Evolutionary conservation across 176 grass and related monocot genomes (phyloP).

Genomic region (Otatea glauca): DNA sequence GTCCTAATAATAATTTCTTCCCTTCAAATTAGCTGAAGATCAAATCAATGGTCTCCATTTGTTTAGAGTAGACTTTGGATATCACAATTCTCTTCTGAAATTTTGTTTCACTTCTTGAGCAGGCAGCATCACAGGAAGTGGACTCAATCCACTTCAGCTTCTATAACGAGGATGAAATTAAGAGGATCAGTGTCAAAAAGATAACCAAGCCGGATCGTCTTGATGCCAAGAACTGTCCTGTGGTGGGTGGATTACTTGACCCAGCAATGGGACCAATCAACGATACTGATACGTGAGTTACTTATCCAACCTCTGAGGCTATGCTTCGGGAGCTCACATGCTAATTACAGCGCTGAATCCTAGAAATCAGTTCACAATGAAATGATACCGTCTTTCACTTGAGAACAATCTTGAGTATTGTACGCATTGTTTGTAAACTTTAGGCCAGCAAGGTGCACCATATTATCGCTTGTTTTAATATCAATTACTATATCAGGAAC

Average conservation of each 20-base stretch:
- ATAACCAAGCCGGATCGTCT: constrained; percentile 67
- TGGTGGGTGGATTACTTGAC: constrained; percentile 81
- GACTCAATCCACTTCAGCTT: constrained; percentile 81
- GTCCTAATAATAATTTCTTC: too few species aligned
- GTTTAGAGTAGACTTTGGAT: too few species aligned
- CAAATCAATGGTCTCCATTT: too few species aligned
- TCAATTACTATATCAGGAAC: background rate
- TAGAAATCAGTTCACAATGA: constrained; percentile 10
- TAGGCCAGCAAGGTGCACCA: background rate
- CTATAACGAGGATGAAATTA: constrained; percentile 66
- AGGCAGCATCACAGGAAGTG: constrained; percentile 72
- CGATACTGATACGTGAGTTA: constrained; percentile 65
- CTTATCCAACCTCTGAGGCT: constrained; percentile 16
- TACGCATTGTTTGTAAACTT: background rate
- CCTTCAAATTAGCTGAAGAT: too few species aligned
- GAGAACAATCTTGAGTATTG: background rate
- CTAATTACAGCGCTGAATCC: background rate
- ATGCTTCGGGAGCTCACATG: background rate
- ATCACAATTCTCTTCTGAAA: too few species aligned
- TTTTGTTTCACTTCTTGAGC: constrained; percentile 29
- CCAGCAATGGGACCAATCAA: constrained; percentile 80
- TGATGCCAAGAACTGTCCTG: constrained; percentile 64
- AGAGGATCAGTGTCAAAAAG: constrained; percentile 71
- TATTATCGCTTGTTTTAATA: background rate
- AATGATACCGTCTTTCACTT: constrained; percentile 5